Percentiles rank a stretch among this genome's conserved stretches.
Conservation (phyloP, 2,329 filamentous ascomycete genomes). For the Lasiodiplodia hormozganensis region DNA sequence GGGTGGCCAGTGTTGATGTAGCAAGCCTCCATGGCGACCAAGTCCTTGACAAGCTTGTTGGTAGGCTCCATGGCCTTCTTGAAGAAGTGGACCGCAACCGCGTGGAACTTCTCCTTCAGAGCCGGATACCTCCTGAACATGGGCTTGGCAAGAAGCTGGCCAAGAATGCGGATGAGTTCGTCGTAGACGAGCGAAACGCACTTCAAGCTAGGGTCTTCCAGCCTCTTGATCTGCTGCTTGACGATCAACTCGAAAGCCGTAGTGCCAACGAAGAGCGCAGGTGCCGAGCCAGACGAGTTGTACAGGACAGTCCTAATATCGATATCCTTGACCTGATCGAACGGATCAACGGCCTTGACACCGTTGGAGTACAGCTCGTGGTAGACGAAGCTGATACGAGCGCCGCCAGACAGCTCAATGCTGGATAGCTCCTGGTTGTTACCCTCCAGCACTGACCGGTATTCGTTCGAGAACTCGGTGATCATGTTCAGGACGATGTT, state of each 20-base stretch:
- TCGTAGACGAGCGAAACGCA: conserved; percentile 98
- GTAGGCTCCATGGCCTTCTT: conserved; percentile 98
- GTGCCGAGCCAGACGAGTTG: conserved; percentile 98
- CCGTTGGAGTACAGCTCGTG: conserved; percentile 98
- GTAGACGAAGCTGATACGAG: conserved; percentile 98
- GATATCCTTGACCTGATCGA: conserved; percentile 95
- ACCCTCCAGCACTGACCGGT: conserved; percentile 92
- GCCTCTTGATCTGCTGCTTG: conserved; percentile 95
- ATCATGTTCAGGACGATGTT: conserved; percentile 99
- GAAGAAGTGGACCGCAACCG: conserved; percentile 91
- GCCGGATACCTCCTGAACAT: conserved; percentile 92
- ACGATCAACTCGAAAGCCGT: conserved; percentile 98
- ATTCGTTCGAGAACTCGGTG: conserved; percentile 97
- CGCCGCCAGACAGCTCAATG: conserved; percentile 91
- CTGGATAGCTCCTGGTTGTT: conserved; percentile 97
- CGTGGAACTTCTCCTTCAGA: conserved; percentile 96
- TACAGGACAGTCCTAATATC: conserved; percentile 97
- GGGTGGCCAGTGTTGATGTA: conserved; percentile 99
- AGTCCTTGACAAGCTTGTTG: conserved; percentile 92
- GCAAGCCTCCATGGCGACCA: conserved; percentile 94
- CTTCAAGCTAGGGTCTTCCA: conserved; percentile 96
- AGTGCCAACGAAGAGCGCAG: conserved; percentile 94
- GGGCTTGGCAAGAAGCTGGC: conserved; percentile 85
- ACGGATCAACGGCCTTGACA: conserved; percentile 96
- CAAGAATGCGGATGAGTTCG: conserved; percentile 93